Base-by-base conservation (phyloP, 2,329 filamentous ascomycete species). In the Trichoderma aggressivum region DNA sequence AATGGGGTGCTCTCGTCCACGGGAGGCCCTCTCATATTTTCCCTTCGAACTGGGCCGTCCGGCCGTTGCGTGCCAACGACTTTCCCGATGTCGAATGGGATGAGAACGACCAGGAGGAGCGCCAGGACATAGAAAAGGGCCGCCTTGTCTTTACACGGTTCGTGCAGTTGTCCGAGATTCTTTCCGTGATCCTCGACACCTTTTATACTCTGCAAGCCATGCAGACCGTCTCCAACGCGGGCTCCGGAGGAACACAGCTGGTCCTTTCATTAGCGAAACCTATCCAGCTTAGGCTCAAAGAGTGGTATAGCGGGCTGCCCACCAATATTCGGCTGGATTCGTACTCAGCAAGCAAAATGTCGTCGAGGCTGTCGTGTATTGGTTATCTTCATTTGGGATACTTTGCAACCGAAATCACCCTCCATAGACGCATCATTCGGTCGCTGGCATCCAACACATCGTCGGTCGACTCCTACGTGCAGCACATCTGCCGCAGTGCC, bases 361-460 rank as follows among this genome's bases (percentile, higher is more conserved):
- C 78, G 72, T 84, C 77, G 71, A 84, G 86, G 24, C 81, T 90
- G 14, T 88, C 87, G 24, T 89, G 87, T 77, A 88, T 89, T 66
- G 92, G 92, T 18, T 95, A 94, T 77, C 87, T 98, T 12, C 94
- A 98, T 80, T 87, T 98, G 64, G 94, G 92, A 67, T 98, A 98
- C 82, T 97, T 97, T 77, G 94, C 94, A 2, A 94, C 94, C 3
- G 94, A 98, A 82, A 98, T 98, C 77, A 96, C 93, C 0, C 90
- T 98, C 26, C 94, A 98, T 80, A 90, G 94, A 11, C 92, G 93
- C 76, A 97, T 97, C 77, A 93, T 98, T 72, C 91, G 94, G 65
- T 94, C 94, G 1, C 86, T 98, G 56, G 78, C 83, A 24, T 80
- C 84, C 12, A 76, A 79, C 3, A 74, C 81, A 5, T 78, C 80